Conservation (phyloP, 2,329 filamentous ascomycete genomes). For the Ceratocystis eucalypticola region DNA sequence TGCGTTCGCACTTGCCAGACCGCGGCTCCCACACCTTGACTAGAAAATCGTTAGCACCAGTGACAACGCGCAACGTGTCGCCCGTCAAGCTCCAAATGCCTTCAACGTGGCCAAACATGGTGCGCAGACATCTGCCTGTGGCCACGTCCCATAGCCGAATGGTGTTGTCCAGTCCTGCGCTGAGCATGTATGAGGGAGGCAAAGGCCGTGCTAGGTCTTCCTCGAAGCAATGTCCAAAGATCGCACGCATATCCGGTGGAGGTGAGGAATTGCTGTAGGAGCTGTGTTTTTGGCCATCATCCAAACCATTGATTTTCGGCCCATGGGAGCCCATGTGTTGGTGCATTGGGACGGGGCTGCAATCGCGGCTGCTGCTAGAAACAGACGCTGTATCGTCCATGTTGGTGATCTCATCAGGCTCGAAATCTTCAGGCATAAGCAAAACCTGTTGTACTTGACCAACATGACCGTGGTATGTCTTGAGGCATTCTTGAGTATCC, state of each 20-base stretch:
- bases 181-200: constrained; percentile 84
- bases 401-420: constrained; percentile 55
- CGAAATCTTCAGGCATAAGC: constrained; percentile 72
- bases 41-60: constrained; percentile 83
- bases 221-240: constrained; percentile 51
- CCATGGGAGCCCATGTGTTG: neutral
- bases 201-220: constrained; percentile 48
- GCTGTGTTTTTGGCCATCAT: neutral
- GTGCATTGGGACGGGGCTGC: constrained; percentile 18
- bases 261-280: constrained; percentile 21
- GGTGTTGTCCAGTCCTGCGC: constrained; percentile 78
- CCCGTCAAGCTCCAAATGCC: constrained; percentile 88
- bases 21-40: constrained; percentile 89
- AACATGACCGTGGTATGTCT: constrained; percentile 73
- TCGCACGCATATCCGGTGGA: constrained; percentile 35
- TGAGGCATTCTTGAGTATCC: constrained; percentile 66
- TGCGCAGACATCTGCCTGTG: constrained; percentile 69
- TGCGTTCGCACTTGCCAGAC: constrained; percentile 81
- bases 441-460: constrained; percentile 90
- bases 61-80: constrained; percentile 76
- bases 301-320: neutral
- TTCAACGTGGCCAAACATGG: constrained; percentile 93
- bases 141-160: constrained; percentile 85
- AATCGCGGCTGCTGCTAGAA: constrained; percentile 33
- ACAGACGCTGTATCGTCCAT: constrained; percentile 42